Evolutionary conservation across 768 basidiomycete genomes (phyloP).

Genomic region (Amanita fuliginea): DNA sequence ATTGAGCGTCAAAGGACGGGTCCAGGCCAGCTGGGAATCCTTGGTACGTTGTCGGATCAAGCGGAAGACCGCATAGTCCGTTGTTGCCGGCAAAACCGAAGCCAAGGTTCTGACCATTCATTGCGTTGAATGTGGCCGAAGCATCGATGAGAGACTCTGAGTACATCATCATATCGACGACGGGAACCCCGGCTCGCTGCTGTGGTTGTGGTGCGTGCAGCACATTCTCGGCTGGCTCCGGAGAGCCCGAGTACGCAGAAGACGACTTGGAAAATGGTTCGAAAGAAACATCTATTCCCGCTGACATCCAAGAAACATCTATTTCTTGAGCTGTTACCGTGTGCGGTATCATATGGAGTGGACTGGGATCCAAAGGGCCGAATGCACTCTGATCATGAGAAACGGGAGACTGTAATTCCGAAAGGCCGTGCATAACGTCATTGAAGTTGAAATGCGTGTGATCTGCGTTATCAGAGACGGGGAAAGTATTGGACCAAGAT

Average conservation of each 20-base stretch:
- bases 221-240: slow-evolving; percentile 15
- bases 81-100: background rate
- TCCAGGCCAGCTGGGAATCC: slow-evolving; percentile 2
- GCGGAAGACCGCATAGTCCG: background rate
- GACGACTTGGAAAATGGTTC: slow-evolving; percentile 22
- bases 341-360: slow-evolving; percentile 4
- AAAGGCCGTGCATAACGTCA: slow-evolving; percentile 1
- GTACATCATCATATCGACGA: slow-evolving; percentile 1
- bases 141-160: background rate
- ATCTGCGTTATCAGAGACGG: slow-evolving; percentile 7
- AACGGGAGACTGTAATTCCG: slow-evolving; percentile 4
- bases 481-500: slow-evolving; percentile 25
- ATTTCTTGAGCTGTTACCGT: background rate
- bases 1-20: background rate
- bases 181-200: background rate
- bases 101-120: background rate
- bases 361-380: slow-evolving; percentile 11
- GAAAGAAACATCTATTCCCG: slow-evolving; percentile 8
- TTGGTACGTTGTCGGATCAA: background rate
- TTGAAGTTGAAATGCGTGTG: background rate
- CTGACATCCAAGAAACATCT: background rate
- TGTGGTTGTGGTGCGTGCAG: slow-evolving; percentile 17
- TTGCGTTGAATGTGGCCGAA: background rate
- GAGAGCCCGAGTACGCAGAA: slow-evolving; percentile 33
- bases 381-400: slow-evolving; percentile 9